Base-by-base conservation (phyloP, 2,329 filamentous ascomycete species). In the Pseudonectria buxi region DNA sequence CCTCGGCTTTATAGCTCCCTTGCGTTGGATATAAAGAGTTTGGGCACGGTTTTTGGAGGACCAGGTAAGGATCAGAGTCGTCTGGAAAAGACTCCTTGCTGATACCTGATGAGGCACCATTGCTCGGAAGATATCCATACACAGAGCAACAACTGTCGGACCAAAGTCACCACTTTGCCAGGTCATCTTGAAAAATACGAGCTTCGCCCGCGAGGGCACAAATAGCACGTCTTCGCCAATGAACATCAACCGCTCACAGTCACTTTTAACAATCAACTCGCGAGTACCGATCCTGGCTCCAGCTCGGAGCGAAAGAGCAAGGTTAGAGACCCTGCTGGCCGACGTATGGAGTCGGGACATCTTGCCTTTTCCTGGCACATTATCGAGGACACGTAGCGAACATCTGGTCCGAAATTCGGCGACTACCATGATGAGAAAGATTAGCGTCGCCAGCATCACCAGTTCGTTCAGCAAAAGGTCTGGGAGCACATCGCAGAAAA, bases 181-280 rank as follows among this genome's bases (percentile, higher is more conserved):
- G 52, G 79, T 95, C 33, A 83, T 94, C 31, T 77, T 95, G 53
- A 90, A 86, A 54, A 94, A 94, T 52, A 95, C 89, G 1, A 81
- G 81, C 49, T 74, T 76, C 3, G 67, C 77, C 30, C 81, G 79
- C 48, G 74, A 81, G 28, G 56, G 64, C 6, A 60, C 73, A 12
- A 51, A 49, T 5, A 57, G 67, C 12, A 35, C 45, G 4, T 59
- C 69, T 44, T 44, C 63, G 47, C 37, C 69, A 56, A 36, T 68
- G 57, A 68, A 72, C 24, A 79, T 94, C 43, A 82, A 81, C 47
- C 77, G 88, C 27, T 92, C 86, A 1, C 86, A 87, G 50, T 90
- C 87, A 9, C 67, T 90, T 28, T 67, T 84, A n/a, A 78, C 76
- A n/a, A 75, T 78, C 1, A 82, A 73, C 43, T 69, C 76, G 33